Base-by-base conservation (phyloP, 2,329 filamentous ascomycete genomes). In the Chalaropsis ovoidea region DNA sequence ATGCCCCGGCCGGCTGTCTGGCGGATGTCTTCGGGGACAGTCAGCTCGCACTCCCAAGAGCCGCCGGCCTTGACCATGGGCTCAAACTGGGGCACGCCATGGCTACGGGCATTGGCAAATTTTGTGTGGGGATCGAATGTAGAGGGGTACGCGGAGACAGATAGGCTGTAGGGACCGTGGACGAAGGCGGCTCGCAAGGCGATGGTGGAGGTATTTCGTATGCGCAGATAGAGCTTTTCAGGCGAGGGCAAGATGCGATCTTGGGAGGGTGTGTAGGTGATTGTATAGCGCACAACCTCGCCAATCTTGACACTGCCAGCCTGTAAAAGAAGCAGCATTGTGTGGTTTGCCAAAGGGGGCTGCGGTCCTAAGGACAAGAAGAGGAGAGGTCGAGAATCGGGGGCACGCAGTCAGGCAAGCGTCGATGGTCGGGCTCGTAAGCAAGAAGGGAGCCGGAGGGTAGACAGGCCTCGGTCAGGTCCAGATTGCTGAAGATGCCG, bases 21-120 rank as follows among this genome's bases (percentile, higher is more conserved):
- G 61, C 89, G 82, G 67, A 94, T 87, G 69, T 86, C 79, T 65
- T 93, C 87, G 0, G 93, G 93, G 0, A 99, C 86, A 4, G 84
- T 80, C 69, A 99, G 81, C 72, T 86, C 84, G 67, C 90, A 88
- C 71, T 86, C 84, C 88, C 92, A 99, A 58, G 82, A 85, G 6
- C 90, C 92, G 39, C 92, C 94, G 8, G 94, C 92, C 79, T 97
- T 97, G 73, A 99, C 82, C 79, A 96, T 93, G 60, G 94, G 93
- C 76, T 99, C 94, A 72, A 94, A 99, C 71, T 95, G 89, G 17
- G 94, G 94, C 1, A 87, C 82, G 60, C 89, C 90, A 77, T 91
- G 86, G 63, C 80, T 80, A 63, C 85, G 82, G 0, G 87, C 82
- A 63, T 86, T 80, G 67, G 86, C 83, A 70, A 88, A 86, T 73